These are phyloP conservation scores for Russula vinacea DNA, from an alignment of 768 basidiomycete genomes.

Conservation along the genomic window DNA sequence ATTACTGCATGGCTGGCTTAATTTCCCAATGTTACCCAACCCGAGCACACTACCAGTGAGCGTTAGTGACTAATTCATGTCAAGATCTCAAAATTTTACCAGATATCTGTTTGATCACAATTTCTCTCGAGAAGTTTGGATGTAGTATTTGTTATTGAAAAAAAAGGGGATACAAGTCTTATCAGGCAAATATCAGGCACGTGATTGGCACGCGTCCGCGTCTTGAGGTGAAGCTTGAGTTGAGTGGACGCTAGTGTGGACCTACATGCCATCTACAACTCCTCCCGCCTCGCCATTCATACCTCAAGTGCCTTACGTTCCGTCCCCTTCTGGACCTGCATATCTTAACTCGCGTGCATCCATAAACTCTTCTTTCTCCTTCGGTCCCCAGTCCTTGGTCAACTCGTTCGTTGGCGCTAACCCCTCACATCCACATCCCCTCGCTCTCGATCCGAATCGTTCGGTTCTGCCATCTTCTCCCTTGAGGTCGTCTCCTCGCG, in stretches of 20 bases:
- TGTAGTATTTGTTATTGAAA: too few species aligned
- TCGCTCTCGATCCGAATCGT: slow-evolving; percentile 73
- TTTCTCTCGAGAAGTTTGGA: too few species aligned
- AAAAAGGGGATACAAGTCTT: too few species aligned
- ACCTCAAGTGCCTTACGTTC: slow-evolving; percentile 30
- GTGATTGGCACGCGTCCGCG: slow-evolving; percentile 6
- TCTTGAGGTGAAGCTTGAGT: background rate
- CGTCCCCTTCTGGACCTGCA: slow-evolving; percentile 35
- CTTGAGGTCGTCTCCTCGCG: slow-evolving; percentile 60
- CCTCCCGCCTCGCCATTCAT: slow-evolving; percentile 28
- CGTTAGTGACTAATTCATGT: too few species aligned
- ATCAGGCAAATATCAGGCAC: too few species aligned
- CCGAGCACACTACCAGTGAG: too few species aligned
- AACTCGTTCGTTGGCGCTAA: slow-evolving; percentile 68
- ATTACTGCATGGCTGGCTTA: too few species aligned
- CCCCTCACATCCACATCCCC: slow-evolving; percentile 52
- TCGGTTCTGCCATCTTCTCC: slow-evolving; percentile 76
- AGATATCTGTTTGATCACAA: too few species aligned
- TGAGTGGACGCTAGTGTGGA: background rate
- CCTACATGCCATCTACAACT: slow-evolving; percentile 33
- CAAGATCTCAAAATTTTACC: too few species aligned
- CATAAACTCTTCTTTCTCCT: slow-evolving; percentile 78
- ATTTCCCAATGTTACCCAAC: too few species aligned
- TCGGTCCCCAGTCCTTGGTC: slow-evolving; percentile 73
- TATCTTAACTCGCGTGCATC: slow-evolving; percentile 58